Conservation (phyloP, 1,284 basidiomycete species). For the Moesziomyces sp. region DNA sequence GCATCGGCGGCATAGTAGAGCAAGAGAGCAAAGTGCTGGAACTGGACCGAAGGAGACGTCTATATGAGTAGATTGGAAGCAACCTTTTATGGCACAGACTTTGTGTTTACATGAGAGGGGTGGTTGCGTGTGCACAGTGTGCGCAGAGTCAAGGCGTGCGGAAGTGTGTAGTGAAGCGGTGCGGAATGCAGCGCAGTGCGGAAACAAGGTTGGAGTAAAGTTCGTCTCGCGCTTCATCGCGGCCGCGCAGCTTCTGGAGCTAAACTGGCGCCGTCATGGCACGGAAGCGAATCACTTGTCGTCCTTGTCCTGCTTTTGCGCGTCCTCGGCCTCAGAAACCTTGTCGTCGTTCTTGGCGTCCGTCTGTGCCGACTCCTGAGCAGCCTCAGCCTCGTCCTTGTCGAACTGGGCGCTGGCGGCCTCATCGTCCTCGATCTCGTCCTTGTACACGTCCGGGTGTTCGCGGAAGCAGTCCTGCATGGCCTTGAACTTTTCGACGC, state of each 20-base stretch:
- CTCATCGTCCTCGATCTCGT: constrained; percentile 71
- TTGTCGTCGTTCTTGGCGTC: constrained; percentile 2
- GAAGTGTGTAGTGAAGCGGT: no score
- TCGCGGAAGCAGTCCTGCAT: constrained; percentile 99
- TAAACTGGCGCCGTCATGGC: constrained; percentile 8
- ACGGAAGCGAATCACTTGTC: constrained; percentile 15
- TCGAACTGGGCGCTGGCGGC: constrained; percentile 49
- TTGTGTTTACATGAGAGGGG: neutral
- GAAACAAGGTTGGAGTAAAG: neutral
- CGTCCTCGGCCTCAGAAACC: neutral
- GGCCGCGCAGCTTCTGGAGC: neutral
- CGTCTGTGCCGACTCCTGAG: neutral
- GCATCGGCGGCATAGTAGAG: no score
- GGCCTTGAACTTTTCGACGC: constrained; percentile 94
- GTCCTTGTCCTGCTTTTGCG: constrained; percentile 7
- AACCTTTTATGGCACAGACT: neutral
- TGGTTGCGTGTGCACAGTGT: no score
- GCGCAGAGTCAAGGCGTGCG: neutral
- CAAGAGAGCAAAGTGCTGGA: neutral
- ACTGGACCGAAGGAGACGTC: no score
- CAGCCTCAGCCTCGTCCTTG: constrained; percentile 30
- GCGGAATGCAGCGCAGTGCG: neutral
- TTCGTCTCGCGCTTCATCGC: neutral
- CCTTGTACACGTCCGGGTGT: constrained; percentile 93
- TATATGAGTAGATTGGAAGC: neutral